Evolutionary conservation across 345 rosid species (phyloP).

Genomic region (Kandelia obovata): DNA sequence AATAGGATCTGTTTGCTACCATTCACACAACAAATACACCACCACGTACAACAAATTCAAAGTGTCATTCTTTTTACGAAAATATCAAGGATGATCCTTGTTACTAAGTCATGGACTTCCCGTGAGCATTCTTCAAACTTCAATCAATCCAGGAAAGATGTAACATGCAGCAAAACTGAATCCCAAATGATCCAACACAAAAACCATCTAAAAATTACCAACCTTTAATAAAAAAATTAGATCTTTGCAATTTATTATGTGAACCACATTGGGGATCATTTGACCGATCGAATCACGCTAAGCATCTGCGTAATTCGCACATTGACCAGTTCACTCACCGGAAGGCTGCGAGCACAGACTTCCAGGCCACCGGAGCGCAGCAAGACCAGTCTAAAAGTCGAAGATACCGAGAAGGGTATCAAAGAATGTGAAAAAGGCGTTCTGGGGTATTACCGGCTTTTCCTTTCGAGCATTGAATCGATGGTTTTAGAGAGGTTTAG

Average conservation of each 20-base stretch:
- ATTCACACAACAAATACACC: constrained; percentile 17
- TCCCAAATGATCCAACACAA: too few relatives aligned
- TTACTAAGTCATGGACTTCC: too few relatives aligned
- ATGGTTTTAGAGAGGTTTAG: neutral
- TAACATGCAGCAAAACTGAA: too few relatives aligned
- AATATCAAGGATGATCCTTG: too few relatives aligned
- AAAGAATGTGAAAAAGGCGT: constrained; percentile 23
- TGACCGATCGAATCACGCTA: neutral
- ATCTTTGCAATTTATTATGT: too few relatives aligned
- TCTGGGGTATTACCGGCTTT: neutral
- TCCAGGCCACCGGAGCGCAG: neutral
- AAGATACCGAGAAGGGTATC: constrained; percentile 17
- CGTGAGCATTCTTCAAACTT: too few relatives aligned
- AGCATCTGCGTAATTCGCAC: neutral
- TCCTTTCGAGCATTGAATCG: neutral
- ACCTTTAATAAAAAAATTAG: too few relatives aligned
- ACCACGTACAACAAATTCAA: too few relatives aligned
- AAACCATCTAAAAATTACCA: too few relatives aligned
- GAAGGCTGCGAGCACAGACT: constrained; percentile 15
- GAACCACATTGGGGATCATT: too few relatives aligned
- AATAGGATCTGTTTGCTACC: constrained; percentile 17
- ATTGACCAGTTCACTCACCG: constrained; percentile 16
- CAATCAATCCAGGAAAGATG: too few relatives aligned
- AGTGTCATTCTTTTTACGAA: too few relatives aligned
- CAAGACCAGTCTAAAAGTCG: neutral